These are phyloP conservation scores for Zygotorulaspora chibaensis DNA, from an alignment of 805 yeast genomes.

Conservation along the genomic window DNA sequence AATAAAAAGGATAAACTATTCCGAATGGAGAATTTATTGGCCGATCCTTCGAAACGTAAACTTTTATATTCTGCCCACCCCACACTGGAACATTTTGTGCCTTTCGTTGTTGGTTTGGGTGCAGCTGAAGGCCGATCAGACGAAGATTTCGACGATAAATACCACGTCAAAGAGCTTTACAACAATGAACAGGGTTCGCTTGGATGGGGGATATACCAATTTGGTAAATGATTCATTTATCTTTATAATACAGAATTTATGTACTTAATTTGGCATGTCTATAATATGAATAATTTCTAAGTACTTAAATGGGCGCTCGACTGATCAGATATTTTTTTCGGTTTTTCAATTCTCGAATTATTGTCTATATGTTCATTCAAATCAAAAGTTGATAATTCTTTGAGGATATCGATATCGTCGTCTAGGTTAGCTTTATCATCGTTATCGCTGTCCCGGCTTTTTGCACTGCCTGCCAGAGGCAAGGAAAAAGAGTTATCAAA, in stretches of 20 bases:
- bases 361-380: background rate
- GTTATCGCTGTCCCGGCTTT: conserved; percentile 7
- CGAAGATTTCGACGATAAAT: conserved; percentile 1
- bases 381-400: conserved; percentile 3
- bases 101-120: conserved; percentile 59
- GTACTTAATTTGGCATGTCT: background rate
- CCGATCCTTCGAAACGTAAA: conserved; percentile 26
- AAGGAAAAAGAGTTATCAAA: conserved; percentile 50
- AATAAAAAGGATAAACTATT: conserved; percentile 34
- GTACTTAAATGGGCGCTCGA: background rate
- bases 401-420: conserved; percentile 2
- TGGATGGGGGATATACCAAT: conserved; percentile 70
- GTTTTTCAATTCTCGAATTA: background rate
- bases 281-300: background rate
- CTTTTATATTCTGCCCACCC: conserved; percentile 61
- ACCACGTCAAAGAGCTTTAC: conserved; percentile 43
- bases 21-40: conserved; percentile 37
- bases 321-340: background rate
- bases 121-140: conserved; percentile 35
- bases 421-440: background rate
- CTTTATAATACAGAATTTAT: background rate
- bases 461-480: conserved; percentile 37
- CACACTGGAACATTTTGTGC: conserved; percentile 69
- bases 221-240: conserved; percentile 29
- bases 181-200: conserved; percentile 43